A percentile compares a stretch with the other conserved stretches of the same genome.
Conservation (phyloP, 257 asterid genomes). For the Ligustrum vulgare region DNA sequence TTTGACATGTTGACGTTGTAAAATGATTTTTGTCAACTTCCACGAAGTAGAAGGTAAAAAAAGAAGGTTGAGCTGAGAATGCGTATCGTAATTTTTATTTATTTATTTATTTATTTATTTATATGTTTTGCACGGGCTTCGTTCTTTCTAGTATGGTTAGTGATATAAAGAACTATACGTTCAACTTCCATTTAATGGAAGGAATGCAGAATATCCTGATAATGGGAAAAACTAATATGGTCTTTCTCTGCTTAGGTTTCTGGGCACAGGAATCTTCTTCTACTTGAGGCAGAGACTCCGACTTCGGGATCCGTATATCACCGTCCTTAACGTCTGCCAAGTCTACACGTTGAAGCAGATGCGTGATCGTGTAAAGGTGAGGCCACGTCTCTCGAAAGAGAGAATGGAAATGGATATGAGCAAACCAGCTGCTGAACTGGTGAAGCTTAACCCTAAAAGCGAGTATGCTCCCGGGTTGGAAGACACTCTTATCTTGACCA, state of each 20-base stretch:
- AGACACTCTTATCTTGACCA: conserved; percentile 85
- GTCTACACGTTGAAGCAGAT: conserved; percentile 74
- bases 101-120: too few relatives aligned
- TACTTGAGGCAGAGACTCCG: conserved; percentile 87
- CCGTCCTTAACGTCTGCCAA: conserved; percentile 74
- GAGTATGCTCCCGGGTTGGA: conserved; percentile 91
- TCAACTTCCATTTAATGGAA: not conserved
- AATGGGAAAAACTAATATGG: not conserved
- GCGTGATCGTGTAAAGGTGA: conserved; percentile 63
- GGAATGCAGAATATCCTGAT: too few relatives aligned
- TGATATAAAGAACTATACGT: too few relatives aligned
- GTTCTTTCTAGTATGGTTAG: too few relatives aligned
- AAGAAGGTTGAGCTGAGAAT: too few relatives aligned
- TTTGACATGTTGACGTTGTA: too few relatives aligned
- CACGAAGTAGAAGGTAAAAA: too few relatives aligned
- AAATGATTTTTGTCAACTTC: too few relatives aligned
- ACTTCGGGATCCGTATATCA: conserved; percentile 84
- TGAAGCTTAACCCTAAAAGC: conserved; percentile 75
- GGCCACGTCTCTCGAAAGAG: conserved; percentile 70
- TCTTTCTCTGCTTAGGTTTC: conserved; percentile 54
- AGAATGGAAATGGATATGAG: conserved; percentile 54
- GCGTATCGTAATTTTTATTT: too few relatives aligned
- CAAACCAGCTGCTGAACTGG: conserved; percentile 80
- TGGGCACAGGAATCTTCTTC: conserved; percentile 69
- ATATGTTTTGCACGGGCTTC: too few relatives aligned